Percentiles rank a stretch among this genome's conserved stretches.
These are phyloP conservation scores for Phialophora verrucosa DNA, from an alignment of 2,329 filamentous ascomycete genomes.

Conservation along the genomic window DNA sequence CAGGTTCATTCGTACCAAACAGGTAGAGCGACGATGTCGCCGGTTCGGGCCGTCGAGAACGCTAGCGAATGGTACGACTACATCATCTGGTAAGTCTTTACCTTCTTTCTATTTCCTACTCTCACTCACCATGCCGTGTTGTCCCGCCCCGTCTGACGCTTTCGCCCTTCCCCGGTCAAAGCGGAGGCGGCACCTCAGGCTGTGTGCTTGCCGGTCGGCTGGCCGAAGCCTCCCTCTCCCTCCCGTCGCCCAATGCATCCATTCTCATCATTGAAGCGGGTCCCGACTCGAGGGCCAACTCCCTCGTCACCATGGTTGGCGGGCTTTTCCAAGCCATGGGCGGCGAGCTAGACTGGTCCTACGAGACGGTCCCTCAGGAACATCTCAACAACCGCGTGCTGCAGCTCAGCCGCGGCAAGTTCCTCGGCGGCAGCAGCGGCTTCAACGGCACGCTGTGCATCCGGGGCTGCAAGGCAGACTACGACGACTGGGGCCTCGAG, in stretches of 20 bases:
- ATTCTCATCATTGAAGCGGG: slow-evolving; percentile 57
- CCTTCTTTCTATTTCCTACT: slow-evolving; percentile 29
- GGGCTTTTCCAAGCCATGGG: slow-evolving; percentile 54
- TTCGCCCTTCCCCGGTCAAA: background rate
- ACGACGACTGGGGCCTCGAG: slow-evolving; percentile 61
- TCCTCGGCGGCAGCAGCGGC: slow-evolving; percentile 51
- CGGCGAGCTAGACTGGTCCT: slow-evolving; percentile 52
- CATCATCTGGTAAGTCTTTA: slow-evolving; percentile 39
- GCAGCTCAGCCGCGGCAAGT: slow-evolving; percentile 49
- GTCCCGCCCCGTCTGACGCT: background rate
- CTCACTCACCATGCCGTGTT: background rate
- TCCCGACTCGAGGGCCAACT: slow-evolving; percentile 50
- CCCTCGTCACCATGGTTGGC: slow-evolving; percentile 58
- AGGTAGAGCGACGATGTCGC: slow-evolving; percentile 2
- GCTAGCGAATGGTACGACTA: slow-evolving; percentile 30
- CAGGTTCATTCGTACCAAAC: background rate
- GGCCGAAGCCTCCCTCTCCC: slow-evolving; percentile 48
- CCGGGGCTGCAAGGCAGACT: slow-evolving; percentile 51
- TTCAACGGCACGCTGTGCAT: slow-evolving; percentile 53
- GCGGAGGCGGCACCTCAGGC: slow-evolving; percentile 52
- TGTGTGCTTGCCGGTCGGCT: slow-evolving; percentile 56
- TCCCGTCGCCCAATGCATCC: slow-evolving; percentile 41
- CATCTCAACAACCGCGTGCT: slow-evolving; percentile 48
- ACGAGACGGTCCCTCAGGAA: slow-evolving; percentile 48
- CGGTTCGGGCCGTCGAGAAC: slow-evolving; percentile 8